These are phyloP conservation scores for Prillingera fragicola DNA, from an alignment of 1,284 basidiomycete species.

Conservation along the genomic window DNA sequence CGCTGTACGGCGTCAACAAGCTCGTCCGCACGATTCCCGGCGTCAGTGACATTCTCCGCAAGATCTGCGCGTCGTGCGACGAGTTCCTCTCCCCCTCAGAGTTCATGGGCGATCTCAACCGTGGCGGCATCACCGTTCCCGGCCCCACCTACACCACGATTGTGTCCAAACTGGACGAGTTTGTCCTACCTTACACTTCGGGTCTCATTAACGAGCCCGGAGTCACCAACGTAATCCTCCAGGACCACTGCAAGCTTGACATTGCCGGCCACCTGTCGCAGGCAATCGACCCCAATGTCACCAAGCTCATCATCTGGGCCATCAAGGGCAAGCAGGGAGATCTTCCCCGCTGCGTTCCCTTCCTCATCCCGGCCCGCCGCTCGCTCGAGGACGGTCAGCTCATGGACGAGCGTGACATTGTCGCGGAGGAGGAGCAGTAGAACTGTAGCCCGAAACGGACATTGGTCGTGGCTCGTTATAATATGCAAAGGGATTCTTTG, in stretches of 20 bases:
- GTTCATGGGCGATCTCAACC: constrained; percentile 4
- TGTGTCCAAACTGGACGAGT: constrained; percentile 1
- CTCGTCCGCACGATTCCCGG: constrained; percentile 6
- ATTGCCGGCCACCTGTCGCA: constrained; percentile 3
- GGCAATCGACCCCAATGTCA: constrained; percentile 7
- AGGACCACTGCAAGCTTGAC: constrained; percentile 7
- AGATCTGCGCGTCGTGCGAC: constrained; percentile 3
- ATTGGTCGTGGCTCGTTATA: too few species aligned
- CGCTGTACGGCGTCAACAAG: constrained; percentile 7
- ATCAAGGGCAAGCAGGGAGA: constrained; percentile 2
- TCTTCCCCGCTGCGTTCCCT: background rate
- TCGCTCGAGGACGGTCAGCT: too few species aligned
- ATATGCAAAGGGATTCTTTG: too few species aligned
- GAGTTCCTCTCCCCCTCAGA: constrained; percentile 3
- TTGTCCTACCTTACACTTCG: constrained; percentile 6
- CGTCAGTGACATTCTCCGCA: background rate
- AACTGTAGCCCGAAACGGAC: too few species aligned
- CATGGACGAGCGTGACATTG: too few species aligned
- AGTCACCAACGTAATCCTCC: constrained; percentile 10
- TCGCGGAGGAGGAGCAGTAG: too few species aligned
- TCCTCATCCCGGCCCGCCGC: too few species aligned
- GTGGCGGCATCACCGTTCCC: constrained; percentile 5
- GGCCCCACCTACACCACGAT: constrained; percentile 9
- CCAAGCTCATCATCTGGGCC: background rate
- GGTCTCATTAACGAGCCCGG: constrained; percentile 8